Conservation (phyloP, 108 stramenopile genomes). For the Seminavis robusta region DNA sequence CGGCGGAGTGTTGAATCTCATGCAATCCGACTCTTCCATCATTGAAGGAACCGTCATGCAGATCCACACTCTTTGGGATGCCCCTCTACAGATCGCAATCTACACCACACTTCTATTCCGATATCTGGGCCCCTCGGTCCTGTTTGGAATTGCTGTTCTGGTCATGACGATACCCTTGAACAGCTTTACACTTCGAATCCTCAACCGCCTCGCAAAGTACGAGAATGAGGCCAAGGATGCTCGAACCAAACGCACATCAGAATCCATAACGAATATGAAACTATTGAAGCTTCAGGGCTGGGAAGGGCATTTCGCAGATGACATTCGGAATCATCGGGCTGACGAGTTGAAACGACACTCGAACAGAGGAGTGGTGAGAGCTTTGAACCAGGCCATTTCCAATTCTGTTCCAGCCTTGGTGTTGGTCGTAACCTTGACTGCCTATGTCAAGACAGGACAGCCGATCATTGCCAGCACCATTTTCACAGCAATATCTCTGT, state of each 20-base stretch:
- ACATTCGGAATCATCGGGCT: conserved; percentile 43
- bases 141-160: conserved; percentile 62
- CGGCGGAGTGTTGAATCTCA: conserved; percentile 78
- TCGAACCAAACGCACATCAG: conserved; percentile 68
- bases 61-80: conserved; percentile 89
- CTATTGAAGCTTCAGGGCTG: conserved; percentile 72
- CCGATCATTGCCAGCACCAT: conserved; percentile 77
- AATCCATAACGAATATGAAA: conserved; percentile 77
- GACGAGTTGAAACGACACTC: conserved; percentile 59
- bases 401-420: conserved; percentile 69
- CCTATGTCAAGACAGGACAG: conserved; percentile 54
- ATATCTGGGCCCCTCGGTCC: conserved; percentile 52
- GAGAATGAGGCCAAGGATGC: conserved; percentile 75
- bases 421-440: conserved; percentile 67
- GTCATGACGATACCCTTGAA: conserved; percentile 70
- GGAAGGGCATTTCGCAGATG: conserved; percentile 58
- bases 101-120: conserved; percentile 58
- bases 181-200: conserved; percentile 48
- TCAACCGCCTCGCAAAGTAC: conserved; percentile 48
- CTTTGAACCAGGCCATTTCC: conserved; percentile 65
- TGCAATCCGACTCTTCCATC: conserved; percentile 81
- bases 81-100: conserved; percentile 54
- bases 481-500: conserved; percentile 90
- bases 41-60: conserved; percentile 76
- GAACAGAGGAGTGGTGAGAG: conserved; percentile 53